Evolutionary conservation across 2,329 filamentous ascomycete genomes (phyloP).

Genomic region (Fusarium metavorans): DNA sequence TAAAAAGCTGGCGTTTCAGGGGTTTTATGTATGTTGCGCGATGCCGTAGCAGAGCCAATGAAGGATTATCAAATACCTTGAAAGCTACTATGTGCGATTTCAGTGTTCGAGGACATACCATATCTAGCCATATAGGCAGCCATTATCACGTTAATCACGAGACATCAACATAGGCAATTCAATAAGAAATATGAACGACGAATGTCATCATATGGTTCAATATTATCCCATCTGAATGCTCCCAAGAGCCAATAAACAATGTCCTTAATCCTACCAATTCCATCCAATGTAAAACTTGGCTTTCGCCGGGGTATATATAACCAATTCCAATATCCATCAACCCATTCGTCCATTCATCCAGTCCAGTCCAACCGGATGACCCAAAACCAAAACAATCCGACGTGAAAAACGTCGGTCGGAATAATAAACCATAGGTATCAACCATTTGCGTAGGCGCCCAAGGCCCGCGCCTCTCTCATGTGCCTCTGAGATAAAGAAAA

Average conservation of each 20-base stretch:
- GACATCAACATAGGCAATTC: background rate
- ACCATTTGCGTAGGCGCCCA: constrained; percentile 1
- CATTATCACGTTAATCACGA: background rate
- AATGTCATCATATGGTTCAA: background rate
- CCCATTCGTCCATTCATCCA: background rate
- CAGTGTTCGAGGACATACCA: background rate
- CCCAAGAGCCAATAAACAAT: background rate
- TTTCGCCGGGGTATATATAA: constrained; percentile 48
- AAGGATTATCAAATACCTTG: constrained; percentile 27
- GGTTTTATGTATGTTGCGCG: constrained; percentile 46
- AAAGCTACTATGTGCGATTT: background rate
- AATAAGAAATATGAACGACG: background rate
- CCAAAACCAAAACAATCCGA: constrained; percentile 23
- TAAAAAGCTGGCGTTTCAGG: constrained; percentile 48
- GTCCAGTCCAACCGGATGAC: constrained; percentile 17
- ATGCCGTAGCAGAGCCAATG: constrained; percentile 43
- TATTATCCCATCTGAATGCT: background rate
- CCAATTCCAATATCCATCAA: constrained; percentile 28
- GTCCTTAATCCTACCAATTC: constrained; percentile 17
- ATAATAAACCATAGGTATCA: constrained; percentile 9
- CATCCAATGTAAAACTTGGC: constrained; percentile 46
- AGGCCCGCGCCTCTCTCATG: background rate
- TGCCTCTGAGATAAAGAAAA: constrained; percentile 1
- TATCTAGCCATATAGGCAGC: background rate
- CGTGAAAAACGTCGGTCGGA: constrained; percentile 11